phyloP scores from a whole-genome alignment of 1,284 basidiomycete genomes.

The Erythrobasidium hasegawianum region DNA sequence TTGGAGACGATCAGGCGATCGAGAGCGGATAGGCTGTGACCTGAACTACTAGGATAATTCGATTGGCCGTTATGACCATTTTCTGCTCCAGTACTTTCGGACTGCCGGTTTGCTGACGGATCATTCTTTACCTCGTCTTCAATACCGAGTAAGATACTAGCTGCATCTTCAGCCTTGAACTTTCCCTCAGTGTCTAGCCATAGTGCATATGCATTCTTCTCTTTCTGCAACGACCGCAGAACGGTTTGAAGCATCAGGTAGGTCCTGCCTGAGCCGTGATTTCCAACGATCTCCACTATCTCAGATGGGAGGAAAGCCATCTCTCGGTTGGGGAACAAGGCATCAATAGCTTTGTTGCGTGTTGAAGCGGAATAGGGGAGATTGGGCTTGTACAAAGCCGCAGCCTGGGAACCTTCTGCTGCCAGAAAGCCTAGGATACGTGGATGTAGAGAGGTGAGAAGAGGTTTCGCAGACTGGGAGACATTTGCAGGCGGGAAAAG shows the following conservation, averaged over 20 bases:
- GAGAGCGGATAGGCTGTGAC: conserved; percentile 1
- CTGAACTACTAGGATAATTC: too few species aligned
- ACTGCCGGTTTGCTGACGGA: background rate
- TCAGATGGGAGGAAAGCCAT: conserved; percentile 2
- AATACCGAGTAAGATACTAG: background rate
- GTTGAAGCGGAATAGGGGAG: background rate
- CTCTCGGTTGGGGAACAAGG: background rate
- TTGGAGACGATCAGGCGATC: conserved; percentile 31
- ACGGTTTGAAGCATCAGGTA: conserved; percentile 26
- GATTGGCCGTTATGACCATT: background rate
- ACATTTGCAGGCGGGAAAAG: background rate
- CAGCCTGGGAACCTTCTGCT: background rate
- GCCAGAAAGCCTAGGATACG: conserved; percentile 9
- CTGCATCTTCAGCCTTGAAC: conserved; percentile 16
- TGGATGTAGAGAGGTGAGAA: background rate
- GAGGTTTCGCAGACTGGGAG: background rate
- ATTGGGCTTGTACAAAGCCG: background rate
- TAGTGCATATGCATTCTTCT: conserved; percentile 7
- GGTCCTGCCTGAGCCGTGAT: conserved; percentile 11
- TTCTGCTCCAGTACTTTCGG: background rate
- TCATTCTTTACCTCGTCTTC: background rate
- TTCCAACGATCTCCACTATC: conserved; percentile 23
- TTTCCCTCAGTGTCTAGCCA: conserved; percentile 29
- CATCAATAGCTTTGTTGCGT: background rate
- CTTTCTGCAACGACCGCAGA: background rate